A percentile compares a stretch with the other conserved stretches of the same genome.
Conservation (phyloP, 164 flowering plant genomes). For the Warburgia ugandensis region DNA sequence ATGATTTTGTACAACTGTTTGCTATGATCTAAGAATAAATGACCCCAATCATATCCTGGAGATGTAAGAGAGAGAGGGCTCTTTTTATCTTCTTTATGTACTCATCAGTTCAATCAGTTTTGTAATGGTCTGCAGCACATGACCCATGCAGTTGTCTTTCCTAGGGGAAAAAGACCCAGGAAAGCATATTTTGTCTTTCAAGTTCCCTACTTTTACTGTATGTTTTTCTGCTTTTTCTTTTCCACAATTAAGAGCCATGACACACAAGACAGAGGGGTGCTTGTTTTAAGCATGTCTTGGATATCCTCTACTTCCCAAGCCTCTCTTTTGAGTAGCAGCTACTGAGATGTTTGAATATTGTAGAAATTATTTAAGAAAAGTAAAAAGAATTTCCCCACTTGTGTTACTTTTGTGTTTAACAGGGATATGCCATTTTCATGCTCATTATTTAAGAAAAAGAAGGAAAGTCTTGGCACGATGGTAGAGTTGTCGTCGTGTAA, state of each 20-base stretch:
- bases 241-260: constrained; percentile 1
- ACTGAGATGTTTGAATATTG: constrained; percentile 13
- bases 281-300: constrained; percentile 6
- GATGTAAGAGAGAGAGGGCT: no score
- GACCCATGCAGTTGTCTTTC: constrained; percentile 24
- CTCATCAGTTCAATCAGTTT: constrained; percentile 15
- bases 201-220: constrained; percentile 9
- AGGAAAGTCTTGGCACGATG: no score
- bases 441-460: no score
- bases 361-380: constrained; percentile 1
- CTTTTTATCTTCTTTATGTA: constrained; percentile 16
- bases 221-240: constrained; percentile 13
- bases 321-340: constrained; percentile 5
- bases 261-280: constrained; percentile 6
- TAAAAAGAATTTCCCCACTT: neutral
- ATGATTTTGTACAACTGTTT: neutral
- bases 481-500: no score
- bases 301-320: constrained; percentile 13
- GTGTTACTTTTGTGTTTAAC: neutral
- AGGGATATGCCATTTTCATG: neutral
- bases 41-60: no score
- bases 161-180: constrained; percentile 9
- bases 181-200: constrained; percentile 30
- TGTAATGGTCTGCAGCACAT: constrained; percentile 14
- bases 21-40: neutral